Base-by-base conservation (phyloP, 2,329 filamentous ascomycete species). In the Elsinoe arachidis region DNA sequence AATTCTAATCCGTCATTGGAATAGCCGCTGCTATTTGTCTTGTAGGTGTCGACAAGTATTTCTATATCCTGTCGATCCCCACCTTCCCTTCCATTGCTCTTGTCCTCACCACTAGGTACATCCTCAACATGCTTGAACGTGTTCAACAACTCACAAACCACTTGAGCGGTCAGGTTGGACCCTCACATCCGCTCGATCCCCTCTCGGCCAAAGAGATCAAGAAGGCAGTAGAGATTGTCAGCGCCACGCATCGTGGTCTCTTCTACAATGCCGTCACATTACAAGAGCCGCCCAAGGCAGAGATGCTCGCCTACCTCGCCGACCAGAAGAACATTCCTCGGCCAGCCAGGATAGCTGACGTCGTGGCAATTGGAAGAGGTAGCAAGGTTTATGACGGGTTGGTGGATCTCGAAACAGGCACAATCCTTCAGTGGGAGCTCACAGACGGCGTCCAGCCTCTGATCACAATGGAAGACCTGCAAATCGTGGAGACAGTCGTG, bases 381-480 rank as follows among this genome's bases (percentile, higher is more conserved):
- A 88, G 88, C 63, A 88, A 86, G 68, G 84, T 95, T 0, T 92
- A 84, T 62, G 90, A 96, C 71, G 90, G 88, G 0, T 74, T 91
- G 49, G 86, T 96, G 2, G 84, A 95, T 67, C 71, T 96, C 57
- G 76, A 80, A 17, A 76, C 82, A 46, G 77, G 76, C 56, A 85
- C 81, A 67, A 82, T 96, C 55, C 70, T 84, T 7, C 79, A 81
- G 62, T 96, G 90, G 90, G 82, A 87, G 68, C 75, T 83, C 60
- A 80, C 88, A 1, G 82, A 87, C 3, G 87, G 86, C 21, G 83
- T 90, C 12, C 90, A 96, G 71, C 91, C 90, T 26, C 80, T 96
- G 70, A 95, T 96, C 68, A 95, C 89, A 0, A 90, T 95, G 82
- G 90, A 96, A 68, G 91, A 96, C 69, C 78, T 96, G 35, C 82